Evolutionary conservation across 2,329 filamentous ascomycete genomes (phyloP), one percentile per base, ranked within the genome.

Genomic region (Bipolaris sorokiniana): DNA sequence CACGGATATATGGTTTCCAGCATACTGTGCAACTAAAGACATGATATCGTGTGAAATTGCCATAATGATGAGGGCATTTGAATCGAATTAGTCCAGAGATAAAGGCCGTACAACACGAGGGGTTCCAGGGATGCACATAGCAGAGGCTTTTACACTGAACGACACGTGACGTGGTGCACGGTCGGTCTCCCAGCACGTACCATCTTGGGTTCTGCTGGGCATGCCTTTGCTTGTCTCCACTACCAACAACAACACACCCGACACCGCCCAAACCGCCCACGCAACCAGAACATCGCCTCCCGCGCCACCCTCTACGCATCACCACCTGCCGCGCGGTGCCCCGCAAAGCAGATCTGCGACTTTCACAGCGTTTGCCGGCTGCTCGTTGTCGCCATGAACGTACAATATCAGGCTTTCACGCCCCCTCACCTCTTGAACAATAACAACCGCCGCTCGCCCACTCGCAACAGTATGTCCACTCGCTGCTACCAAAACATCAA

Each of bases 351-450:
- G 36, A 38, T 20, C 60, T 56, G 55, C 56, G 48, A 48, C 36
- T 54, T 26, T 41, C 54, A 56, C 44, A 58, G 58, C 58, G 60
- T 67, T 68, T 64, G 63, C 67, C 53, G 66, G 54, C 63, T 58
- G 53, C 62, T 48, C 61, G 54, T 65, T 62, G 53, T 65, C 63
- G 70, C 61, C 79, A 88, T 88, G 85, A 88, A 86, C 80, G 86
- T 88, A 75, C 78, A 80, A 73, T 82, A 84, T 74, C 82, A 83
- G 73, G 78, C 86, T 75, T 83, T 76, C 66, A 77, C 85, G 78
- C 85, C 86, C 74, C 86, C 87, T 75, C 85, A 87, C 64, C 83
- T 87, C 76, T 80, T 83, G 69, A 82, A 84, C 74, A 79, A 80
- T 31, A 53, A 54, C 45, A 49, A 48, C 51, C 84, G 84, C 74